A percentile compares a stretch with the other conserved stretches of the same genome.
phyloP scores from a whole-genome alignment of 441 rosid species.

The Populus tomentosa region DNA sequence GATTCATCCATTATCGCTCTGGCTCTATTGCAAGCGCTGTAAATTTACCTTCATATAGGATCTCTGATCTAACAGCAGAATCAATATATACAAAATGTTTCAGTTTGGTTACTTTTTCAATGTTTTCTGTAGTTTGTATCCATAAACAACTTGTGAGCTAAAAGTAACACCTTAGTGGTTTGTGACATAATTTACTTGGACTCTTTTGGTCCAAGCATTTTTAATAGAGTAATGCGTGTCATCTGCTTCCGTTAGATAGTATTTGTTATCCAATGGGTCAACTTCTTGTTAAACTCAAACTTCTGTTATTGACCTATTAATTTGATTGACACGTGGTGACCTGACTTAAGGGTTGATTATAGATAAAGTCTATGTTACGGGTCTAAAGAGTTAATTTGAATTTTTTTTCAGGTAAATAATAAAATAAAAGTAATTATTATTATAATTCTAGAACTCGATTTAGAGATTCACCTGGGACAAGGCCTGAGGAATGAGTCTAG shows the following conservation, averaged over 20 bases:
- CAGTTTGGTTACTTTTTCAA: neutral
- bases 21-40: constrained; percentile 16
- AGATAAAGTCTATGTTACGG: rapidly evolving
- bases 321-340: too few relatives aligned
- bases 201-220: neutral
- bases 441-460: too few relatives aligned
- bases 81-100: constrained; percentile 17
- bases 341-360: rapidly evolving
- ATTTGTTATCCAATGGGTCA: too few relatives aligned
- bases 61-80: constrained; percentile 3
- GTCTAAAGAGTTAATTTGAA: too few relatives aligned
- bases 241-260: neutral
- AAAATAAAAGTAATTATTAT: too few relatives aligned
- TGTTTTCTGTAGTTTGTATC: neutral
- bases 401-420: too few relatives aligned
- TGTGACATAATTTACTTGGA: neutral
- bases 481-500: rapidly evolving
- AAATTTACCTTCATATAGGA: constrained; percentile 23
- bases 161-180: neutral
- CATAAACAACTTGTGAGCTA: neutral
- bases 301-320: too few relatives aligned
- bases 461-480: rapidly evolving
- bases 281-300: too few relatives aligned
- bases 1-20: neutral
- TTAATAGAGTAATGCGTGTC: neutral